These are phyloP conservation scores for Neltuma alba DNA, from an alignment of 306 rosid species.

Conservation along the genomic window DNA sequence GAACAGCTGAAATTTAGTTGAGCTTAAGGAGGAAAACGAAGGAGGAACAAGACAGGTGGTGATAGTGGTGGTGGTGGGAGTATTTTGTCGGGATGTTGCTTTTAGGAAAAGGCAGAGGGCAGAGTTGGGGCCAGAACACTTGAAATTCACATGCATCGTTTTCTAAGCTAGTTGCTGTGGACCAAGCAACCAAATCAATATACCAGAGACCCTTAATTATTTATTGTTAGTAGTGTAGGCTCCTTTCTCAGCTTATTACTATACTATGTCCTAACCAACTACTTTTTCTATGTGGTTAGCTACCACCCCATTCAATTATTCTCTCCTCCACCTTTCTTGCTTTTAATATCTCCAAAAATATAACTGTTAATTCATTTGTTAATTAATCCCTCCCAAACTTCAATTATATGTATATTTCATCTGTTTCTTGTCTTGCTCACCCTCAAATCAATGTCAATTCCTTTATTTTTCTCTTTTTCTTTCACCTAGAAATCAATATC, in stretches of 20 bases:
- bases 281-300: not conserved
- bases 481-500: not conserved
- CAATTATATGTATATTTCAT: too few species aligned
- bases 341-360: not conserved
- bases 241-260: not conserved
- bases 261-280: constrained; percentile 24
- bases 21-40: not conserved
- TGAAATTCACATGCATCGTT: constrained; percentile 34
- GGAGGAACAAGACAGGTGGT: constrained; percentile 32
- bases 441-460: not conserved
- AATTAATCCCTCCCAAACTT: not conserved
- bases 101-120: constrained; percentile 41
- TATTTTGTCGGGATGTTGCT: constrained; percentile 40
- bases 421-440: not conserved
- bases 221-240: not conserved
- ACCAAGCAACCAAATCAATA: constrained; percentile 39
- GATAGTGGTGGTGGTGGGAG: constrained; percentile 8
- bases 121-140: constrained; percentile 36
- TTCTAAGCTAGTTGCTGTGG: constrained; percentile 37
- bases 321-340: not conserved
- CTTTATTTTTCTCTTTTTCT: too few species aligned
- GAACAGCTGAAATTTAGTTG: not conserved
- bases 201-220: not conserved
- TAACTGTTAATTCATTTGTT: not conserved
- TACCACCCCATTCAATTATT: not conserved